A percentile compares a stretch with the other conserved stretches of the same genome.
Evolutionary conservation across 2,329 filamentous ascomycete species (phyloP).

Genomic region (Ceratocystis diversiconidia): DNA sequence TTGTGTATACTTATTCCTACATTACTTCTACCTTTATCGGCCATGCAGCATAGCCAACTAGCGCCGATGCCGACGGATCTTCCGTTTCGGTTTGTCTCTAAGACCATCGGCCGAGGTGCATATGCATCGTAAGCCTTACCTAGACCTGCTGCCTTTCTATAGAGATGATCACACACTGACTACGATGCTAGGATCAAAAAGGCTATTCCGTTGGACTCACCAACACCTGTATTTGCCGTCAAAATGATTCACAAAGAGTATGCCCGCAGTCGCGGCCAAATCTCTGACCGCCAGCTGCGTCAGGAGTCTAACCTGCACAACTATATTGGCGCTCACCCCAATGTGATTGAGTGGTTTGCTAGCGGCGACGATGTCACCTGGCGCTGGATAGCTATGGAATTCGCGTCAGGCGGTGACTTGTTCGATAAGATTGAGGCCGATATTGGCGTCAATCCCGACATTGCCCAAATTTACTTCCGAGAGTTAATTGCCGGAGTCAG

Average conservation of each 20-base stretch:
- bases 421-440: conserved; percentile 99
- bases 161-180: conserved; percentile 17
- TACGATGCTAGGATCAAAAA: conserved; percentile 63
- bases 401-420: conserved; percentile 84
- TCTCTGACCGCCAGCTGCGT: conserved; percentile 75
- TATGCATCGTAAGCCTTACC: conserved; percentile 67
- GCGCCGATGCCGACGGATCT: conserved; percentile 73
- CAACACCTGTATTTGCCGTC: conserved; percentile 76
- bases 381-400: conserved; percentile 98
- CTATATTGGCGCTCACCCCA: conserved; percentile 75
- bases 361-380: conserved; percentile 73
- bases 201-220: conserved; percentile 57
- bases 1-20: not conserved
- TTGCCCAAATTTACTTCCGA: conserved; percentile 91
- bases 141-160: not conserved
- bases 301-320: conserved; percentile 87
- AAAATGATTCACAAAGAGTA: conserved; percentile 99
- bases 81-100: conserved; percentile 87
- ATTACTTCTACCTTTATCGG: not conserved
- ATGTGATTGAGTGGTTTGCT: conserved; percentile 86
- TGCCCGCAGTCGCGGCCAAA: conserved; percentile 73
- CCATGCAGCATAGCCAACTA: conserved; percentile 50
- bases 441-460: conserved; percentile 82
- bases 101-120: conserved; percentile 89
- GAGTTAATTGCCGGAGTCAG: conserved; percentile 81